phyloP scores from a whole-genome alignment of 2,329 filamentous ascomycete species.

The Myriosclerotinia curreyana region DNA sequence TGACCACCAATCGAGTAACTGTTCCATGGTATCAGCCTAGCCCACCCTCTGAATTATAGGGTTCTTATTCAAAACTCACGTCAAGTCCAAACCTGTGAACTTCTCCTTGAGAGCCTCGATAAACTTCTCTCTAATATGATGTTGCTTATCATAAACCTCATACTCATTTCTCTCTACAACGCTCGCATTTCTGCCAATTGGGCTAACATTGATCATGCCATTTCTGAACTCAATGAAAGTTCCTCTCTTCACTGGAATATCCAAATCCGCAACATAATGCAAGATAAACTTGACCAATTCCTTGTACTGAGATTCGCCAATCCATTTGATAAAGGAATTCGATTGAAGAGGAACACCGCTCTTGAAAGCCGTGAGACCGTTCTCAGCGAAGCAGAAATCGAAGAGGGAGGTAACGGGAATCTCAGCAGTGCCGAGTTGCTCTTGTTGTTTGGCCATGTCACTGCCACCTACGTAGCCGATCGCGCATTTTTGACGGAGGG shows the following conservation, averaged over 20 bases:
- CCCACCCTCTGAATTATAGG: neutral
- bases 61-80: constrained; percentile 53
- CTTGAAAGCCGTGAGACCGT: constrained; percentile 88
- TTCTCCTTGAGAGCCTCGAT: constrained; percentile 73
- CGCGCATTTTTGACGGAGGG: constrained; percentile 80
- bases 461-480: constrained; percentile 93
- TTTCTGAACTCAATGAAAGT: constrained; percentile 88
- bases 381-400: constrained; percentile 97
- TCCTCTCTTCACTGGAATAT: constrained; percentile 78
- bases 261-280: constrained; percentile 80
- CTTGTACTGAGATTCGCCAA: constrained; percentile 83
- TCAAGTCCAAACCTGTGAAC: constrained; percentile 81
- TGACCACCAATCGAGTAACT: constrained; percentile 94
- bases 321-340: constrained; percentile 85
- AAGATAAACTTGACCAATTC: constrained; percentile 71
- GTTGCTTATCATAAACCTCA: constrained; percentile 73
- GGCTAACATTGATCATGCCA: constrained; percentile 85
- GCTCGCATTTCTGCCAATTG: constrained; percentile 82
- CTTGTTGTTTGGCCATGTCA: constrained; percentile 90
- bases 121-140: constrained; percentile 73
- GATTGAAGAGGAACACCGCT: constrained; percentile 71
- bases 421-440: constrained; percentile 74
- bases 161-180: constrained; percentile 78
- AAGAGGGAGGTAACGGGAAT: constrained; percentile 79
- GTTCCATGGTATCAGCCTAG: neutral